phyloP scores from a whole-genome alignment of 345 rosid genomes.

The Orychophragmus violaceus region DNA sequence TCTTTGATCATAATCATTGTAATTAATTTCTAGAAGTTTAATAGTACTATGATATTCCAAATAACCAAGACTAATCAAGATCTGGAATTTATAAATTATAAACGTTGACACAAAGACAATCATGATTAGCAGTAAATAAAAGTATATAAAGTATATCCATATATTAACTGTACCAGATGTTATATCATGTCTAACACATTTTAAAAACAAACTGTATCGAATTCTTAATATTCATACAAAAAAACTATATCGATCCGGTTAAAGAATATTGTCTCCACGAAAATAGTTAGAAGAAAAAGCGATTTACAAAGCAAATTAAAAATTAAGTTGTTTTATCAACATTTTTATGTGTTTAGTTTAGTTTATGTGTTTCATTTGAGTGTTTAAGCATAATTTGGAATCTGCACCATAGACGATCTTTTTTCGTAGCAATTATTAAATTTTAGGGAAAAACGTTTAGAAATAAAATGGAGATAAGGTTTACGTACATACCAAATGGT shows the following conservation, averaged over 20 bases:
- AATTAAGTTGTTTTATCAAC: too few relatives aligned
- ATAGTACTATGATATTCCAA: neutral
- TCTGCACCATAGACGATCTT: neutral
- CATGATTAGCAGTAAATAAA: neutral
- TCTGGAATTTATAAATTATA: neutral
- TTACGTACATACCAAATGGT: slow-evolving; percentile 15
- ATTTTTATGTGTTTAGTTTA: too few relatives aligned
- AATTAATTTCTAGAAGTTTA: neutral
- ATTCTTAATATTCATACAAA: too few relatives aligned
- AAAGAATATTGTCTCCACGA: neutral
- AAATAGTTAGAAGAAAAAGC: neutral
- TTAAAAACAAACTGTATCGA: too few relatives aligned
- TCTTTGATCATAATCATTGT: neutral
- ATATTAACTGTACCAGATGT: neutral
- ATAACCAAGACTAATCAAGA: neutral
- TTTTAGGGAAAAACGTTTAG: neutral
- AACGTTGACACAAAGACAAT: neutral
- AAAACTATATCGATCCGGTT: neutral
- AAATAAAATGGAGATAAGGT: slow-evolving; percentile 17
- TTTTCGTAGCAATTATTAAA: neutral
- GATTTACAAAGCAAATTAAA: neutral
- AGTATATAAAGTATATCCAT: too few relatives aligned
- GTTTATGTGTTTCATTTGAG: too few relatives aligned
- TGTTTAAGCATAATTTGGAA: neutral
- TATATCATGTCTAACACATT: neutral